Evolutionary conservation across 2,329 filamentous ascomycete genomes (phyloP).

Genomic region (Periconia macrospinosa): DNA sequence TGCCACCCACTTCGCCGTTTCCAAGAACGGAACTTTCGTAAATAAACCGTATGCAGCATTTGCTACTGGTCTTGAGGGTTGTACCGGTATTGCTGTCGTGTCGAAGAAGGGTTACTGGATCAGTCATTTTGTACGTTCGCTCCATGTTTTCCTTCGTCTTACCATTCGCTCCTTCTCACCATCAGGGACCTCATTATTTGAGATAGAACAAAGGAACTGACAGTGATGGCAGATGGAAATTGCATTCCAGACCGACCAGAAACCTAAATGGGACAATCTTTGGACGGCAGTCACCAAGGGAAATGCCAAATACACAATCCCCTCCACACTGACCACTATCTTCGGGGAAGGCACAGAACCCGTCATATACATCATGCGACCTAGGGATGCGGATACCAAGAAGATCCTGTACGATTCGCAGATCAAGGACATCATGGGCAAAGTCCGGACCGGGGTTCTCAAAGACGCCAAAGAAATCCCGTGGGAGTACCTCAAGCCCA

Average conservation of each 20-base stretch:
- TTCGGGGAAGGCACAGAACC: background rate
- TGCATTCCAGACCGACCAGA: background rate
- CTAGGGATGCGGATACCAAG: background rate
- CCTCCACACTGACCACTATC: background rate
- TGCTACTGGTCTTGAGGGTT: background rate
- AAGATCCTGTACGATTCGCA: background rate
- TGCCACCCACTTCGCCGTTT: background rate
- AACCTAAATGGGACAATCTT: background rate
- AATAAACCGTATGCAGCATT: background rate
- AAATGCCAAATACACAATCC: background rate
- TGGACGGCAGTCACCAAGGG: too few species aligned
- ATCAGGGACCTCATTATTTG: too few species aligned
- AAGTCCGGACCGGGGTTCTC: background rate
- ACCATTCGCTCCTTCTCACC: too few species aligned
- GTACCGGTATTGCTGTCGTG: slow-evolving; percentile 5
- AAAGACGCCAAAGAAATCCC: background rate
- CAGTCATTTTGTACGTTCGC: background rate
- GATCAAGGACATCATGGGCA: background rate
- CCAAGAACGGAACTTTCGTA: background rate
- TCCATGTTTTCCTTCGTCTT: too few species aligned
- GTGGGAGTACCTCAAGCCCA: slow-evolving; percentile 1
- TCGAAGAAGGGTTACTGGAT: slow-evolving; percentile 9
- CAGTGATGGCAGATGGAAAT: background rate
- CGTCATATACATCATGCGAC: background rate
- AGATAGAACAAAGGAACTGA: too few species aligned